Percentiles rank a stretch among this genome's conserved stretches.
Evolutionary conservation across 371 early-diverging fungal genomes (phyloP).

Genomic region (Mycotypha africana): DNA sequence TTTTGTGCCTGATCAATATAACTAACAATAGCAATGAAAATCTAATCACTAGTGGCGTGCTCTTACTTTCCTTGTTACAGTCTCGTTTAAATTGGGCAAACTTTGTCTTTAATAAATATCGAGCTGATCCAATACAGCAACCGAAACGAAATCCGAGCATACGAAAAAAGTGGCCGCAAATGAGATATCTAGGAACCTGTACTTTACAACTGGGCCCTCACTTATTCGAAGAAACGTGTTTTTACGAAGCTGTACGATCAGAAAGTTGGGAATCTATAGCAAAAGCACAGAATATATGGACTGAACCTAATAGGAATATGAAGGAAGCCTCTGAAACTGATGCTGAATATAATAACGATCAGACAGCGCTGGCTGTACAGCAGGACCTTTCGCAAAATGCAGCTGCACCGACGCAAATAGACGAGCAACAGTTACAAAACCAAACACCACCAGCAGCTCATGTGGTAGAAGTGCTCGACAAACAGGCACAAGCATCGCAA

Average conservation of each 20-base stretch:
- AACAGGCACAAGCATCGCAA: too few species aligned
- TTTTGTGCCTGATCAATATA: too few species aligned
- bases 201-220: constrained; percentile 38
- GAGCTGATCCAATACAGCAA: constrained; percentile 29
- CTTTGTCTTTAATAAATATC: constrained; percentile 32
- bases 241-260: constrained; percentile 34
- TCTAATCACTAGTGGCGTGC: constrained; percentile 14
- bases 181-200: constrained; percentile 29
- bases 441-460: neutral
- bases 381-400: neutral
- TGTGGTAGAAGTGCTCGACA: too few species aligned
- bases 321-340: neutral
- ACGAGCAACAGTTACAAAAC: neutral
- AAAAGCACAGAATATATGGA: neutral
- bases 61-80: constrained; percentile 36
- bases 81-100: constrained; percentile 41
- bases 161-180: constrained; percentile 39
- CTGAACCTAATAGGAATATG: neutral
- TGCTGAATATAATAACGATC: neutral
- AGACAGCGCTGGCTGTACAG: neutral
- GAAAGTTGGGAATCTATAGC: constrained; percentile 22
- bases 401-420: neutral
- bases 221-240: constrained; percentile 26
- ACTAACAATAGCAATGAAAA: neutral
- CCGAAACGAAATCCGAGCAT: constrained; percentile 25